Base-by-base conservation (phyloP, 345 rosid genomes). In the Brassica nigra region DNA sequence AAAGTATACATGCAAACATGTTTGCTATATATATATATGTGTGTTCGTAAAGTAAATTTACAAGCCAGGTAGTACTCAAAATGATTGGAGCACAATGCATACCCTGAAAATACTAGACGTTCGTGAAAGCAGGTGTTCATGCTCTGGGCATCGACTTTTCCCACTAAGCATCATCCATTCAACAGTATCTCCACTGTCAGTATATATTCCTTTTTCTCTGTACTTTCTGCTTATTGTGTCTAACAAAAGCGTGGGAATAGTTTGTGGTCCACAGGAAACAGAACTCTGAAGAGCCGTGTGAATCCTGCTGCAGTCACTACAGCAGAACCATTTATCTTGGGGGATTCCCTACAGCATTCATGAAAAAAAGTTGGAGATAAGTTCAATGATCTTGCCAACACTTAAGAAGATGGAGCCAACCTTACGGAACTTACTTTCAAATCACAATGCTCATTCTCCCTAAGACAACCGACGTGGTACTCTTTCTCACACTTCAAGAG, bases 401-500 rank as follows among this genome's bases (percentile, higher is more conserved):
- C 6, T 63, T 16, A 23, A 31, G 3, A 77, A 1, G 8, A 1
- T 39, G 3, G 15, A 37, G 59, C 42, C 14, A 70, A 68, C 3
- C 37, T 68, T 62, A 62, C 62, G 15, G 14, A 66, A 71, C 76
- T 70, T 70, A 91, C 98, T 70, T 86, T 92, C 71, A 94, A 83
- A 83, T 94, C 90, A 58, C 96, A 90, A 4, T 74, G 69, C 69
- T 89, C 89, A 73, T 74, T 84, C 63, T 92, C 86, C 69, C 92
- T 85, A 84, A 94, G 80, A 84, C 98, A 94, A 20, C 98, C 96
- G 65, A 94, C 96, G 76, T 90, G 93, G 83, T 75, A 92, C 88
- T 94, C 98, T 89, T 87, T 89, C 84, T 94, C 98, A 62, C 98
- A 94, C 98, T 94, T 71, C 59, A 65, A 70, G 75, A 39, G 77